Percentiles rank a stretch among this genome's conserved stretches.
These are phyloP conservation scores for Hirsutella rhossiliensis DNA, from an alignment of 2,329 filamentous ascomycete genomes.

Conservation along the genomic window DNA sequence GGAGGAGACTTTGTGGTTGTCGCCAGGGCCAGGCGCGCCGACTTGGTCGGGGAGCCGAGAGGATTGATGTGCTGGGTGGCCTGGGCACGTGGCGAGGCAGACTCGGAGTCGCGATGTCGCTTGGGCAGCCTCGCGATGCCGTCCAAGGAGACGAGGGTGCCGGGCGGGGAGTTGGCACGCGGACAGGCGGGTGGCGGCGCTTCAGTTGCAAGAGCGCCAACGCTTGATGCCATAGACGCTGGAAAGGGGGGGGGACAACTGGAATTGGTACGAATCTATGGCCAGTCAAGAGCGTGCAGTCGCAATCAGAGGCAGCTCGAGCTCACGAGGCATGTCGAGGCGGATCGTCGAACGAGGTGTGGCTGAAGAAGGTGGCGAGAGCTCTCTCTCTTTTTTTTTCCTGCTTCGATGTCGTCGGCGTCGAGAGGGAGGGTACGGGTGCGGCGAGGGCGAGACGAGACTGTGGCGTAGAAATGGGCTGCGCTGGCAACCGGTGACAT, in stretches of 20 bases:
- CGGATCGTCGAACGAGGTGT: conserved; percentile 22
- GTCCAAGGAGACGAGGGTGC: conserved; percentile 21
- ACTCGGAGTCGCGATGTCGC: conserved; percentile 35
- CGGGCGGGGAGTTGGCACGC: conserved; percentile 21
- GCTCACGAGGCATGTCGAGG: conserved; percentile 23
- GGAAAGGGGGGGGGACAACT: not conserved
- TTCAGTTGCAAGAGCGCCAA: conserved; percentile 39
- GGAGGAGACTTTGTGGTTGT: conserved; percentile 26
- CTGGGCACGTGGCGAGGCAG: conserved; percentile 23
- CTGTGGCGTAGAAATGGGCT: conserved; percentile 1
- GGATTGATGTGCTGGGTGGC: conserved; percentile 17
- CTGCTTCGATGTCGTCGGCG: not conserved
- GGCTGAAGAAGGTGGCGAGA: conserved; percentile 33
- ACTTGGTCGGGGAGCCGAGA: conserved; percentile 40
- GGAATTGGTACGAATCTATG: conserved; percentile 2
- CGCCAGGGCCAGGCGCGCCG: conserved; percentile 35
- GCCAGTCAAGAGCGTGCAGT: conserved; percentile 3
- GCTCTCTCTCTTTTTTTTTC: conserved; percentile 15
- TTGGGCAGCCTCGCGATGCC: conserved; percentile 28
- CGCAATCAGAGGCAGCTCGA: conserved; percentile 5
- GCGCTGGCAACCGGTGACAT: not conserved
- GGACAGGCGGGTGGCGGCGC: conserved; percentile 27
- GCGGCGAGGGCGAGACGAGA: not conserved
- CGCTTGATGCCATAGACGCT: conserved; percentile 39
- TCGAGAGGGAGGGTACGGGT: not conserved